Base-by-base conservation (phyloP, 345 rosid genomes). In the Murraya koenigii region DNA sequence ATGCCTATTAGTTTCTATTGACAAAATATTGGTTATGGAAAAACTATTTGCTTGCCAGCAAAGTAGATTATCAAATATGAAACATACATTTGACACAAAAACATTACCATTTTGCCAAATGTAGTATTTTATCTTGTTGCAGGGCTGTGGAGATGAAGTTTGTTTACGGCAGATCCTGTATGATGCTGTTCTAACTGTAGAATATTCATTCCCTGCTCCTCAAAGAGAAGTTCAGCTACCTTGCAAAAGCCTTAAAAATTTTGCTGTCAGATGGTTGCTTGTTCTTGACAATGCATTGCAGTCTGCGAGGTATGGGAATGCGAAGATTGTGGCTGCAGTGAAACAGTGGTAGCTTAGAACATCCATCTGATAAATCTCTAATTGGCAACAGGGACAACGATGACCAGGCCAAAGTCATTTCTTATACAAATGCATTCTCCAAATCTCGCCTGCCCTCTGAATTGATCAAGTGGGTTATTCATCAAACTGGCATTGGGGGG, bases 91-190 rank as follows among this genome's bases (percentile, higher is more conserved):
- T 30, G 54, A 6, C 66, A 10, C 35, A 69, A 20, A 52, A 38
- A 39, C 55, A 26, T 63, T 17, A 47, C 25, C 33, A 55, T n/a
- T 63, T 36, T 9, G 70, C 66, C 52, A n/a, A 32, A 62, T 74
- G 5, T 56, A 47, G 30, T 32, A 32, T n/a, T 66, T 55, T 78
- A 67, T 77, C 65, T 78, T 76, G 74, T 72, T 66, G 6, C 87
- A 92, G 98, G 88, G 78, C 80, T 80, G 82, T 44, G 84, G 84
- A 81, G 90, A 90, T 71, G 95, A 86, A 83, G 80, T 83, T 47
- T 39, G 70, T 75, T 74, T 89, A 66, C 83, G 78, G 44, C 81
- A 87, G 80, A 83, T 84, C 66, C 60, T 92, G 47, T 82, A 77
- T 74, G 91, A 92, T 78, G 82, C 84, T 74, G 89, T 87, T 78